Conservation (phyloP, 495 filamentous ascomycete species). For the Neurospora sp. region DNA sequence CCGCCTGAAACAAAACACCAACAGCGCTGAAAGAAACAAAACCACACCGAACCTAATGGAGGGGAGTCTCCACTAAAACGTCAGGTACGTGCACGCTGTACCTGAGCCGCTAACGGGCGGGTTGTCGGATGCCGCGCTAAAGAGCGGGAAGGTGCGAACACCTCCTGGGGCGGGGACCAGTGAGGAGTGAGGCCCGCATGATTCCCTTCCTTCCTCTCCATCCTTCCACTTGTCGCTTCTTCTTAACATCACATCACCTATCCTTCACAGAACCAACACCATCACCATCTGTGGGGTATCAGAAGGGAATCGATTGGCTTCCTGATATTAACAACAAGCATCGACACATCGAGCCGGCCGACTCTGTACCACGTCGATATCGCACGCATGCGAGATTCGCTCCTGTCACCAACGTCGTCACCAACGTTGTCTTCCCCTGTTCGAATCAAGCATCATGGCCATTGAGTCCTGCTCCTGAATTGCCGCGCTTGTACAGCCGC, state of each 20-base stretch:
- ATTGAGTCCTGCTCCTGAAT: not conserved
- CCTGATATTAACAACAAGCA: not conserved
- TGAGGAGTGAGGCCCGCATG: not conserved
- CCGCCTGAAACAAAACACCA: not conserved
- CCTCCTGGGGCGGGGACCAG: constrained; percentile 1
- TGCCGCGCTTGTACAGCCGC: not conserved
- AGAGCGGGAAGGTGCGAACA: constrained; percentile 13
- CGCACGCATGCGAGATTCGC: not conserved
- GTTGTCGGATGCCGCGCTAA: constrained; percentile 9
- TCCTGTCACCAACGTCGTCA: not conserved
- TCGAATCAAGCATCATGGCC: not conserved
- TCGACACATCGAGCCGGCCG: not conserved
- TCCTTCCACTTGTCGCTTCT: constrained; percentile 1
- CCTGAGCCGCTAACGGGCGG: not conserved
- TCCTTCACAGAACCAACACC: not conserved
- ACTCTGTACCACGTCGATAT: not conserved
- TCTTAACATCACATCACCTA: not conserved
- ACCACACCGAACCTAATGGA: not conserved
- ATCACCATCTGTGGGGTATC: not conserved
- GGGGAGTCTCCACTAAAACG: not conserved
- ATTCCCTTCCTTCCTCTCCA: not conserved
- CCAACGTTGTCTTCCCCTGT: not conserved
- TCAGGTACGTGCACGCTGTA: not conserved
- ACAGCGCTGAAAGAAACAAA: not conserved
- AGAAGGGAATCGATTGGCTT: not conserved